Percentiles rank a stretch among this genome's conserved stretches.
Conservation (phyloP, 2,329 filamentous ascomycete species). For the Sporothrix sp. region DNA sequence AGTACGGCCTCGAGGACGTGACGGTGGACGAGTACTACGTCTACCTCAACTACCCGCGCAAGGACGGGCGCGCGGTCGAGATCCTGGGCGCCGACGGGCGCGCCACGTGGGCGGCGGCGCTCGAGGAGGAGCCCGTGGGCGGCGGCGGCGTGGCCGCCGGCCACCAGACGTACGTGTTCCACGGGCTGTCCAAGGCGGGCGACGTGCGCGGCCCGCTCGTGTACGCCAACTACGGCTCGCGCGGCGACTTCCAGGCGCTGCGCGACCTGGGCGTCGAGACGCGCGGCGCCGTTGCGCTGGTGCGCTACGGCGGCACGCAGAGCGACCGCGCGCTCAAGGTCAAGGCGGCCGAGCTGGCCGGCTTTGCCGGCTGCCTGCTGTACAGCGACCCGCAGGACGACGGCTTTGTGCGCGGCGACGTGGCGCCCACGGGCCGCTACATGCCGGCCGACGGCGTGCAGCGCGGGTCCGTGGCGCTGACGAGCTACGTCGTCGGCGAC, state of each 20-base stretch:
- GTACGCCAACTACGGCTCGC: constrained; percentile 85
- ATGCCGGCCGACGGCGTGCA: constrained; percentile 78
- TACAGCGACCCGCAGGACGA: constrained; percentile 87
- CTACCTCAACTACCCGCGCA: constrained; percentile 83
- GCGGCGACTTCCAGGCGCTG: constrained; percentile 69
- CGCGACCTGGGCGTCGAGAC: constrained; percentile 62
- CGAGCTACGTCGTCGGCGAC: constrained; percentile 78
- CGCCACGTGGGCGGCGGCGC: constrained; percentile 62
- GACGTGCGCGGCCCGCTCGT: constrained; percentile 79
- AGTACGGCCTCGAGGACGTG: constrained; percentile 65
- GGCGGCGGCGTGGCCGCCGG: constrained; percentile 52
- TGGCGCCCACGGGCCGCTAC: constrained; percentile 67
- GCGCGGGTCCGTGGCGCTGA: constrained; percentile 69
- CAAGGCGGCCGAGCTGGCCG: constrained; percentile 78
- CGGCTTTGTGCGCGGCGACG: constrained; percentile 62
- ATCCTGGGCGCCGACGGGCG: constrained; percentile 60
- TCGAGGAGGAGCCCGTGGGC: constrained; percentile 82
- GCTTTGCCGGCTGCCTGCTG: constrained; percentile 78
- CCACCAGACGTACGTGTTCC: constrained; percentile 69
- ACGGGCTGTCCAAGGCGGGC: constrained; percentile 79
- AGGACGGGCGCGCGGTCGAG: constrained; percentile 67
- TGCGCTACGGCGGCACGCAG: constrained; percentile 69
- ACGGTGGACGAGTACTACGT: constrained; percentile 71
- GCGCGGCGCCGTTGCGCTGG: constrained; percentile 72
- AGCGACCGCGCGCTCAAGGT: constrained; percentile 70